phyloP scores from a whole-genome alignment of 495 filamentous ascomycete species.

The Penicillium silybi region DNA sequence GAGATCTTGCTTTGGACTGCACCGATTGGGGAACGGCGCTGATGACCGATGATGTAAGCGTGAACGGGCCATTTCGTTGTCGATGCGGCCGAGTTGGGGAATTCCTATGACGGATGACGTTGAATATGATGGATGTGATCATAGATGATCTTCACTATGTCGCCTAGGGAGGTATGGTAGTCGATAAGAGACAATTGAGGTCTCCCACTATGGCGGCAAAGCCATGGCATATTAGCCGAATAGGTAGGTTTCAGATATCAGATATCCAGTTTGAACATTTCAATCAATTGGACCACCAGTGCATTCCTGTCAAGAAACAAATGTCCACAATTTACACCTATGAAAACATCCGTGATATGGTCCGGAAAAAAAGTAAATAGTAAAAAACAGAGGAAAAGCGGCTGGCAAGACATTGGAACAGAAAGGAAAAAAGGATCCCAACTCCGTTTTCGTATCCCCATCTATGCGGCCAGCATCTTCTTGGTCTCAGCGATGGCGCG shows the following conservation, averaged over 20 bases:
- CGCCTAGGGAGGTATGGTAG: neutral
- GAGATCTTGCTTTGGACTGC: neutral
- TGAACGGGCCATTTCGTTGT: neutral
- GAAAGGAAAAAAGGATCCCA: conserved; percentile 25
- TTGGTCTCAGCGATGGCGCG: conserved; percentile 96
- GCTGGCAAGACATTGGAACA: conserved; percentile 28
- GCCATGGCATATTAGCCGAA: conserved; percentile 8
- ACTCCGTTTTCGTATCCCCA: conserved; percentile 34
- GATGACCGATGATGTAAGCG: neutral
- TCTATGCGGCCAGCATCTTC: conserved; percentile 76
- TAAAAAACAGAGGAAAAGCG: conserved; percentile 18
- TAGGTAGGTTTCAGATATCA: neutral
- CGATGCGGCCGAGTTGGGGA: neutral
- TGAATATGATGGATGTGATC: no score
- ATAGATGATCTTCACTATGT: no score
- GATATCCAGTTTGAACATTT: neutral
- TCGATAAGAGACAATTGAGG: neutral
- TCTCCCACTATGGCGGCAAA: neutral
- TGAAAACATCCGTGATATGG: conserved; percentile 41
- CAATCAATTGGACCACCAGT: conserved; percentile 22
- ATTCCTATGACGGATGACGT: conserved; percentile 13
- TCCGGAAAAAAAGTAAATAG: conserved; percentile 23
- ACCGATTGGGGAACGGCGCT: neutral
- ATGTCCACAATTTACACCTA: conserved; percentile 48
- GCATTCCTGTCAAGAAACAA: conserved; percentile 31